phyloP scores from a whole-genome alignment of 1,284 basidiomycete genomes.

The Cutaneotrichosporon sp. region DNA sequence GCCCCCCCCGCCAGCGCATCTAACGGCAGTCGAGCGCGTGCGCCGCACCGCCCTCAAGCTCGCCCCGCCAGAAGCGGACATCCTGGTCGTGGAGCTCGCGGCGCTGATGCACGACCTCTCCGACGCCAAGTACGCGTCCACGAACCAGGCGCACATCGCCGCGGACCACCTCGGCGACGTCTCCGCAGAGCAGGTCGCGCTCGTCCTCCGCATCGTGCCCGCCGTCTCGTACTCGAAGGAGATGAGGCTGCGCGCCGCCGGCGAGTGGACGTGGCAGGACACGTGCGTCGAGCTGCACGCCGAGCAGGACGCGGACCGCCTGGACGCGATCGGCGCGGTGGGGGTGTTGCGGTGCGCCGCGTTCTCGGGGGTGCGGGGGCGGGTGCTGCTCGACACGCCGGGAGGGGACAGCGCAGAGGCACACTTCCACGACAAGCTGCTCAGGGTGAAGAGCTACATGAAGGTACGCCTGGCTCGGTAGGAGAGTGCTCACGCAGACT shows the following conservation, averaged over 20 bases:
- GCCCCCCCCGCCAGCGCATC: constrained; percentile 25
- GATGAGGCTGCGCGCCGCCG: constrained; percentile 63
- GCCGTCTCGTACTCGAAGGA: constrained; percentile 88
- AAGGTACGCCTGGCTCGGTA: constrained; percentile 55
- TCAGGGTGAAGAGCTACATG: constrained; percentile 70
- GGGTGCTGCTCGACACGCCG: constrained; percentile 52
- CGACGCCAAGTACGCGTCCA: constrained; percentile 21
- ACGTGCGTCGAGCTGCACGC: constrained; percentile 80
- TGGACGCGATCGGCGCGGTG: constrained; percentile 90
- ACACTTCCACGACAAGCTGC: constrained; percentile 85
- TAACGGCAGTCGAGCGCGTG: constrained; percentile 70
- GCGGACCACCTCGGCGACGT: constrained; percentile 29
- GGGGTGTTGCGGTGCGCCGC: constrained; percentile 86
- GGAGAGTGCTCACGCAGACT: background rate
- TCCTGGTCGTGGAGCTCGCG: constrained; percentile 75
- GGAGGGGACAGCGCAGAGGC: constrained; percentile 38
- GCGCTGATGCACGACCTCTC: constrained; percentile 84
- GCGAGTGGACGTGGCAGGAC: constrained; percentile 70
- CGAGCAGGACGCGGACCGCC: constrained; percentile 87
- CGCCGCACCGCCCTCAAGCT: constrained; percentile 71
- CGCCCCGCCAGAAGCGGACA: constrained; percentile 61
- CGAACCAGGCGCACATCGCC: constrained; percentile 30
- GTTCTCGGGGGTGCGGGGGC: constrained; percentile 62
- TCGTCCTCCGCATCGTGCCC: constrained; percentile 64
- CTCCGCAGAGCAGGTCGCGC: constrained; percentile 18